A percentile compares a stretch with the other conserved stretches of the same genome.
These are phyloP conservation scores for Auxenochlorella pyrenoidosa DNA, from an alignment of 139 green algal genomes.

Conservation along the genomic window DNA sequence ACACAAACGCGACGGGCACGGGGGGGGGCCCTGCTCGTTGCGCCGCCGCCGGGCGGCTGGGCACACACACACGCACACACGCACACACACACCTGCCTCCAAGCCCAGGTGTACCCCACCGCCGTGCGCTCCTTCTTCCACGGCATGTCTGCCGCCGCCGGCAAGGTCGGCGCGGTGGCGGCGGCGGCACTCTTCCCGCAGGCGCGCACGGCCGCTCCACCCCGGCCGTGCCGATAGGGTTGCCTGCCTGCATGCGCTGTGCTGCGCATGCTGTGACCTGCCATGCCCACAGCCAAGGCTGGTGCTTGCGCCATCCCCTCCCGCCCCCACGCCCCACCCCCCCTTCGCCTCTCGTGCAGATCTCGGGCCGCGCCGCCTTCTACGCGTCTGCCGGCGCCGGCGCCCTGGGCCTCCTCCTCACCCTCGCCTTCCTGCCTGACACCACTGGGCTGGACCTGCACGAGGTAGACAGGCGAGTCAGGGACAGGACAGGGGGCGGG, in stretches of 20 bases:
- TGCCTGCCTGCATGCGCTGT: background rate
- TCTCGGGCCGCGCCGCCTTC: slow-evolving; percentile 46
- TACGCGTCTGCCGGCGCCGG: slow-evolving; percentile 58
- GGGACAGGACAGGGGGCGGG: no score
- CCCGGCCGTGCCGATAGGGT: background rate
- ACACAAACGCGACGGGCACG: no score
- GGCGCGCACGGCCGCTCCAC: background rate
- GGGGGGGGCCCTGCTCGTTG: no score
- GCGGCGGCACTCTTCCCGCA: slow-evolving; percentile 53
- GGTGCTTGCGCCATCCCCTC: background rate
- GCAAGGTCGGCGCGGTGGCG: slow-evolving; percentile 67
- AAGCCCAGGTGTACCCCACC: slow-evolving; percentile 1
- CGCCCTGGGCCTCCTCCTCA: slow-evolving; percentile 54
- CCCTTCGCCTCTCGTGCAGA: slow-evolving; percentile 14
- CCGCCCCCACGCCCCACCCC: no score
- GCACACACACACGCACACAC: no score
- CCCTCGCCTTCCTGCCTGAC: slow-evolving; percentile 72
- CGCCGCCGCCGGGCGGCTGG: no score
- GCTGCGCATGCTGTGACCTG: no score
- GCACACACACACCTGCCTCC: no score
- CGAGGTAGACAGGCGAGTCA: slow-evolving; percentile 59
- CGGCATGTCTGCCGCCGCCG: slow-evolving; percentile 62
- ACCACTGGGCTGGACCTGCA: slow-evolving; percentile 64
- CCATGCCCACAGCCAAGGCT: background rate
- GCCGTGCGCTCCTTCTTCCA: slow-evolving; percentile 50